A percentile compares a stretch with the other conserved stretches of the same genome.
Conservation (phyloP, 2,329 filamentous ascomycete species). For the Claviceps africana region DNA sequence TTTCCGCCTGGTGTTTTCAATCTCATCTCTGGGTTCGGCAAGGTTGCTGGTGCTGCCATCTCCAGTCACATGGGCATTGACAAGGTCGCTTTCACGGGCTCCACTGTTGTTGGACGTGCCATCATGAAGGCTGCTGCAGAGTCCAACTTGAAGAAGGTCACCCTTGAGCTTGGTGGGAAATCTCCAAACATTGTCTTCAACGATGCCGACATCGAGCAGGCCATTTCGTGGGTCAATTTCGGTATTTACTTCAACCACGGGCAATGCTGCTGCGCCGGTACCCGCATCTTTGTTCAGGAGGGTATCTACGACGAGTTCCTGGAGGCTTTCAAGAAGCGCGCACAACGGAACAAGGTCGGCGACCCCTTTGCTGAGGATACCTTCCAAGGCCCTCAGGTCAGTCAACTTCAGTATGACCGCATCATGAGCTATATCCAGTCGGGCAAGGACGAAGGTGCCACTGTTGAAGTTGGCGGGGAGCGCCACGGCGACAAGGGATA, state of each 20-base stretch:
- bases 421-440: slow-evolving; percentile 73
- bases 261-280: slow-evolving; percentile 60
- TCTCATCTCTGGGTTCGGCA: slow-evolving; percentile 66
- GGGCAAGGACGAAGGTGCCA: slow-evolving; percentile 45
- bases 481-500: slow-evolving; percentile 62
- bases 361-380: slow-evolving; percentile 67
- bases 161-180: slow-evolving; percentile 68
- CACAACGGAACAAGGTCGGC: slow-evolving; percentile 61
- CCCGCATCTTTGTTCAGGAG: slow-evolving; percentile 76
- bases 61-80: slow-evolving; percentile 66
- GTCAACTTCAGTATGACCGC: slow-evolving; percentile 72
- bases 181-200: slow-evolving; percentile 69
- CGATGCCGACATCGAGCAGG: slow-evolving; percentile 63
- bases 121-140: slow-evolving; percentile 71
- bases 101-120: slow-evolving; percentile 55
- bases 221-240: slow-evolving; percentile 66
- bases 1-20: slow-evolving; percentile 69
- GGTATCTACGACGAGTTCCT: slow-evolving; percentile 80
- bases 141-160: slow-evolving; percentile 73
- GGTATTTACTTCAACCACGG: slow-evolving; percentile 54
- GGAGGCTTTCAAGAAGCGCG: slow-evolving; percentile 63
- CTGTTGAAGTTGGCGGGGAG: slow-evolving; percentile 39
- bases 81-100: slow-evolving; percentile 75
- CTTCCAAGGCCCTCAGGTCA: slow-evolving; percentile 83
- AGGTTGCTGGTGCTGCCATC: slow-evolving; percentile 62